Evolutionary conservation across 495 filamentous ascomycete genomes (phyloP).

Genomic region (Aspergillus heteromorphus): DNA sequence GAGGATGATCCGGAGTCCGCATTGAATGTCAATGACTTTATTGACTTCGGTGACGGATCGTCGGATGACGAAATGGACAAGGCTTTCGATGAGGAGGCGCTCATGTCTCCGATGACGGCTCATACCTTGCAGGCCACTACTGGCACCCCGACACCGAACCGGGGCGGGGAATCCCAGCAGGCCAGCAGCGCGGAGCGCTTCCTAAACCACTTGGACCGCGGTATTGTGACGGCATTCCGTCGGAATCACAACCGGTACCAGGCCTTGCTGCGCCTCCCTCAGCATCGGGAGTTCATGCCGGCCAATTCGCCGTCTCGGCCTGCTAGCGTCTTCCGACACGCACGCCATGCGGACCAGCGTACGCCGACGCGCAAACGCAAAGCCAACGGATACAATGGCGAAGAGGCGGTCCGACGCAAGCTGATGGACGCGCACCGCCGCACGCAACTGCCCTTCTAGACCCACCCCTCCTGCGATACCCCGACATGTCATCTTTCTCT

Average conservation of each 20-base stretch:
- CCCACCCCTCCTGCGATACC: background rate
- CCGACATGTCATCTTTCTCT: no score
- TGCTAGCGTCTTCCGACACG: conserved; percentile 44
- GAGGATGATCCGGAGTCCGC: conserved; percentile 62
- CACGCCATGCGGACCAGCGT: conserved; percentile 38
- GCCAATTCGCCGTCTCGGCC: conserved; percentile 41
- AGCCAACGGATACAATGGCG: conserved; percentile 31
- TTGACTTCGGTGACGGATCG: conserved; percentile 59
- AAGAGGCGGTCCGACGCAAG: conserved; percentile 44
- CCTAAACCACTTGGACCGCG: conserved; percentile 64
- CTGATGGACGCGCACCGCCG: conserved; percentile 43
- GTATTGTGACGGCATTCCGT: conserved; percentile 72
- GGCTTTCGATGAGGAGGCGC: conserved; percentile 32
- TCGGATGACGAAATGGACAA: conserved; percentile 48
- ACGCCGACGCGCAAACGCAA: conserved; percentile 42
- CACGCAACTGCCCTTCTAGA: conserved; percentile 36
- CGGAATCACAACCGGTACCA: conserved; percentile 71
- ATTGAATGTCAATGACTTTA: conserved; percentile 65
- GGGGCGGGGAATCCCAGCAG: conserved; percentile 41
- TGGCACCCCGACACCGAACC: conserved; percentile 46
- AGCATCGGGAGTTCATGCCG: conserved; percentile 47
- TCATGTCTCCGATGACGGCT: conserved; percentile 34
- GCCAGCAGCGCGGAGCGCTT: conserved; percentile 51
- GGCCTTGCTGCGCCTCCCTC: conserved; percentile 58
- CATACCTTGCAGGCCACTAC: conserved; percentile 33